These are phyloP conservation scores for Diatrype stigma DNA, from an alignment of 2,329 filamentous ascomycete genomes.

Conservation along the genomic window DNA sequence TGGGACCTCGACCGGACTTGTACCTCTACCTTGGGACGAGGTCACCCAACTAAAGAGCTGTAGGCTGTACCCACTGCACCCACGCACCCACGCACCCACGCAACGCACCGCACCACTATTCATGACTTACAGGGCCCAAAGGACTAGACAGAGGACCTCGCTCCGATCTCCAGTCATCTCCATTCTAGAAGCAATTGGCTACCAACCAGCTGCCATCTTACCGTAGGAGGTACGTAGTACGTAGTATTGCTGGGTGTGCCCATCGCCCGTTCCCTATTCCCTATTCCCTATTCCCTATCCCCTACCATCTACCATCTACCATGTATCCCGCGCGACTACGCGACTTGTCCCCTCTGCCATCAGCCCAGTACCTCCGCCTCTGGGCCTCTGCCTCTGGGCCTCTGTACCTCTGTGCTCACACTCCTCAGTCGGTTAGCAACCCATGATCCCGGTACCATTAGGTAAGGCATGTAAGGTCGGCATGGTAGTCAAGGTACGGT, in stretches of 20 bases:
- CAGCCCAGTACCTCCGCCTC: too few relatives aligned
- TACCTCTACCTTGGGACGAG: neutral
- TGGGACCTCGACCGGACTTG: neutral
- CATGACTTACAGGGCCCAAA: neutral
- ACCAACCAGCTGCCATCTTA: neutral
- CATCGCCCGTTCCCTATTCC: too few relatives aligned
- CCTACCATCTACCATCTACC: too few relatives aligned
- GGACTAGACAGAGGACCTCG: neutral
- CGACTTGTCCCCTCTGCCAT: neutral
- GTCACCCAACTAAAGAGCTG: neutral
- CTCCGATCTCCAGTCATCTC: neutral
- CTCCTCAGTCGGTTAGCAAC: neutral
- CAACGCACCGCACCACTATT: too few relatives aligned
- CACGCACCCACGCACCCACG: too few relatives aligned
- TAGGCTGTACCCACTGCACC: neutral
- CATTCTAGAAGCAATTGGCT: constrained; percentile 1
- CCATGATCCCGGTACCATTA: neutral
- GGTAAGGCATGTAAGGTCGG: neutral
- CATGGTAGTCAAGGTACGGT: neutral
- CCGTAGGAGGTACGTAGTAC: neutral
- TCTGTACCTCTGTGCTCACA: too few relatives aligned
- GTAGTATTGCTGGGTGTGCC: too few relatives aligned
- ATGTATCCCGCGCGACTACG: neutral
- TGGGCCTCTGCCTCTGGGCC: too few relatives aligned
- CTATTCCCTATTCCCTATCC: too few relatives aligned